Base-by-base conservation (phyloP, 352 stramenopile genomes). In the Phytophthora citricola region DNA sequence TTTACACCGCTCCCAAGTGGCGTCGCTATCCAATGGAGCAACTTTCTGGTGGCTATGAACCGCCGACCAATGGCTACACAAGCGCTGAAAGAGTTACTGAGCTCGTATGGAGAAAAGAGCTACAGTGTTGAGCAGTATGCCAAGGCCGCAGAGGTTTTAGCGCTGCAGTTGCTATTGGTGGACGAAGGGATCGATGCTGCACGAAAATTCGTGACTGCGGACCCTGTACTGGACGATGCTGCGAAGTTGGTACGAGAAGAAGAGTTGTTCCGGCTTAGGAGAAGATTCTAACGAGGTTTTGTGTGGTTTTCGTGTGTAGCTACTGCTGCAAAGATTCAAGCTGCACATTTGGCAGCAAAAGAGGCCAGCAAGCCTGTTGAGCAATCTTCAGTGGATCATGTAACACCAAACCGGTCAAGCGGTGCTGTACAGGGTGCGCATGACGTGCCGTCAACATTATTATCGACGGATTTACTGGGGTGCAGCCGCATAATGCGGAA, bases 11-110 rank as follows among this genome's bases (percentile, higher is more conserved):
- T 92, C 1, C 70, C 78, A 3, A 78, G 75, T 20, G 43, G 59
- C 4, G 27, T 86, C 4, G 71, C 71, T 0, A 47, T 87, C 2
- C 79, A 89, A 29, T 92, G 79, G 78, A 80, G 83, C 56, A 85
- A 87, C 31, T 90, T 92, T 55, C 58, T 92, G 10, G 48, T 89
- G 3, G 81, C 78, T 14, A 92, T 92, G 83, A 76, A 85, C 34
- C 79, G 61, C 20, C 55, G 51, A 56, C 32, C 58, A 2, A 43
- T 68, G 17, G 83, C 81, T 0, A 51, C 69, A 24, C 58, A 81
- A n/a, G 34, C 55, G 10, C 45, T 87, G 15, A 49, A 63, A 43
- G 65, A 76, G 14, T 32, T 76, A 7, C 52, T 81, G 15, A 29
- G 50, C 34, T 70, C 46, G 11, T 75, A 58, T 11, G 36, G 32